Conservation (phyloP, 106 monocot genomes). For the Acanthochlamys bracteata region DNA sequence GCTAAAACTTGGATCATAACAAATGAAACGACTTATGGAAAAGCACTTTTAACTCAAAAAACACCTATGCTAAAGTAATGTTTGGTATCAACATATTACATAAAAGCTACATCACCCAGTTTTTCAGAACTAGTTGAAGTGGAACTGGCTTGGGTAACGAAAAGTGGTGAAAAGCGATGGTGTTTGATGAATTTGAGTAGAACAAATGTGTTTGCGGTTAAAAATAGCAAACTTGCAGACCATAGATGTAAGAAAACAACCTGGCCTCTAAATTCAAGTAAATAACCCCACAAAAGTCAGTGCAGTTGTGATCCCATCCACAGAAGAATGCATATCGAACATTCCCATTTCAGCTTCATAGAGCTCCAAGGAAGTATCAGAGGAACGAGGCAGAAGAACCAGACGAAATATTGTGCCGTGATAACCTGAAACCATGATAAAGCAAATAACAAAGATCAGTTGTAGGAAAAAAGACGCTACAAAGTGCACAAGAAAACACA, state of each 20-base stretch:
- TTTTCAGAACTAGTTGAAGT: conserved; percentile 7
- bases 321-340: conserved; percentile 36
- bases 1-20: no score
- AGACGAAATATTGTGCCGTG: conserved; percentile 94
- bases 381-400: conserved; percentile 92
- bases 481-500: no score
- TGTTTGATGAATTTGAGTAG: conserved; percentile 48
- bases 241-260: conserved; percentile 70
- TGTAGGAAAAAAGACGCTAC: no score
- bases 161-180: conserved; percentile 51
- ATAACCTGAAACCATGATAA: conserved; percentile 48
- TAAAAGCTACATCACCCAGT: conserved; percentile 7
- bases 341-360: conserved; percentile 59
- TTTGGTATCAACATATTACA: no score
- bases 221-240: conserved; percentile 70
- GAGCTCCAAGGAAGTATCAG: conserved; percentile 83
- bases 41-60: no score
- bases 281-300: conserved; percentile 88
- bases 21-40: no score
- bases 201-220: conserved; percentile 58
- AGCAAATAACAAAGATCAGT: no score
- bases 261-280: conserved; percentile 75
- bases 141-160: conserved; percentile 14
- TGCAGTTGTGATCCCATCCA: conserved; percentile 86
- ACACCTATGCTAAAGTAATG: no score